Evolutionary conservation across 345 rosid species (phyloP), one percentile per base, ranked within the genome.

Genomic region (Isatis tinctoria): DNA sequence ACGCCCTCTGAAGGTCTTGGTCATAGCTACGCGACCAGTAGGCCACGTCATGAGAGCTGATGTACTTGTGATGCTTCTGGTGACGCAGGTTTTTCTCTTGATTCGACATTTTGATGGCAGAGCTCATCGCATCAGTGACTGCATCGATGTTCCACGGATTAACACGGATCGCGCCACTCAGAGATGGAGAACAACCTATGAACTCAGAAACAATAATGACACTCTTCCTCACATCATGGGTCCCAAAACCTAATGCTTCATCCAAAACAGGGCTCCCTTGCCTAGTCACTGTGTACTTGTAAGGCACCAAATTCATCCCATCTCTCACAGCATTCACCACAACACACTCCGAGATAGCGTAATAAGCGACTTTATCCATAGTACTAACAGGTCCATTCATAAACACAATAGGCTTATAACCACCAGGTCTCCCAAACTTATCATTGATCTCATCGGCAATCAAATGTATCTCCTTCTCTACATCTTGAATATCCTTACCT

Each of bases 301-400:
- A 92, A 32, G 97, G 86, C 65, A 88, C 88, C 83, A 92, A 67
- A 82, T 92, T 92, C 97, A 92, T 89, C 62, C 97, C 97, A 74
- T 92, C 97, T 68, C 97, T 83, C 8, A 92, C 87, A 37, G 89
- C 86, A 74, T 82, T 92, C 74, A 89, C 97, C 68, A 89, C 85
- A 73, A 86, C 87, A 60, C 93, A 92, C 36, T 89, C 92, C 0
- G 97, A 84, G 63, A 92, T 69, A 0, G 90, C 85, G 69, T 82
- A 92, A 30, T 86, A 89, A 4, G 92, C 87, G 2, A 82, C 84
- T 76, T 89, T 89, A 70, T 92, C 96, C 61, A 77, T 74, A 12
- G 88, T 83, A 45, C 86, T 85, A 10, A 88, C 82, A 0, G 83
- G 87, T 33, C 84, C 83, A 30, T 83, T 79, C 33, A 88, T 69